Conservation (phyloP, 1,284 basidiomycete species). For the Moesziomyces sp. region DNA sequence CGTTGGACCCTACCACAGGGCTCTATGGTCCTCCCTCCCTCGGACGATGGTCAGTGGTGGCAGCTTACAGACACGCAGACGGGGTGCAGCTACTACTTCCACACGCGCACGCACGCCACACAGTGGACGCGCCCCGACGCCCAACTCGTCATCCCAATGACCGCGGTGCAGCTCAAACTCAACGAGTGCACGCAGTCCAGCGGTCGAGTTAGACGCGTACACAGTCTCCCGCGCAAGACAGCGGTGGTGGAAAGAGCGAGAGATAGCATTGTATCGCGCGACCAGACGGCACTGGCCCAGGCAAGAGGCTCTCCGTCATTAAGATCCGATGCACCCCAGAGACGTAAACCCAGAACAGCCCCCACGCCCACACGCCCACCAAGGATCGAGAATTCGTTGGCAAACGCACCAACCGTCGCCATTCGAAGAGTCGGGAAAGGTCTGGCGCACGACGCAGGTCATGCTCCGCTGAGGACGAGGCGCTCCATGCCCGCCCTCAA, state of each 20-base stretch:
- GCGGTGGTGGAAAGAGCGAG: constrained; percentile 1
- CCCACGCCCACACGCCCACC: not conserved
- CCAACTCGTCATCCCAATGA: constrained; percentile 88
- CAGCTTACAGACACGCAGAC: constrained; percentile 83
- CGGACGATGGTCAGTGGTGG: constrained; percentile 91
- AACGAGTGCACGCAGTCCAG: too few species aligned
- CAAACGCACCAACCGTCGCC: not conserved
- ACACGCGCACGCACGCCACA: constrained; percentile 85
- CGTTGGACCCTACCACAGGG: constrained; percentile 92
- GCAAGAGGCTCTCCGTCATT: too few species aligned
- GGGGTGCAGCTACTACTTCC: constrained; percentile 89
- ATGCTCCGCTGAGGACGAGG: not conserved
- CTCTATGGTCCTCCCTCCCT: constrained; percentile 86
- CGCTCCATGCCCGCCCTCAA: not conserved
- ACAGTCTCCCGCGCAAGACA: constrained; percentile 3
- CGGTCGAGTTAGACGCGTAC: not conserved
- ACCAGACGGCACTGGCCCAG: not conserved
- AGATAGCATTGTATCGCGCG: constrained; percentile 10
- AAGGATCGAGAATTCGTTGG: not conserved
- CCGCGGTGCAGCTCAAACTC: constrained; percentile 76
- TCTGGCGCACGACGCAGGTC: constrained; percentile 4
- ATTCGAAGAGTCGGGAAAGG: constrained; percentile 28
- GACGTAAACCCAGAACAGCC: too few species aligned
- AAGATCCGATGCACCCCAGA: too few species aligned
- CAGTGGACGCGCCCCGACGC: constrained; percentile 83